Evolutionary conservation across 2,329 filamentous ascomycete genomes (phyloP).

Genomic region (Aspergillus aculeatus): DNA sequence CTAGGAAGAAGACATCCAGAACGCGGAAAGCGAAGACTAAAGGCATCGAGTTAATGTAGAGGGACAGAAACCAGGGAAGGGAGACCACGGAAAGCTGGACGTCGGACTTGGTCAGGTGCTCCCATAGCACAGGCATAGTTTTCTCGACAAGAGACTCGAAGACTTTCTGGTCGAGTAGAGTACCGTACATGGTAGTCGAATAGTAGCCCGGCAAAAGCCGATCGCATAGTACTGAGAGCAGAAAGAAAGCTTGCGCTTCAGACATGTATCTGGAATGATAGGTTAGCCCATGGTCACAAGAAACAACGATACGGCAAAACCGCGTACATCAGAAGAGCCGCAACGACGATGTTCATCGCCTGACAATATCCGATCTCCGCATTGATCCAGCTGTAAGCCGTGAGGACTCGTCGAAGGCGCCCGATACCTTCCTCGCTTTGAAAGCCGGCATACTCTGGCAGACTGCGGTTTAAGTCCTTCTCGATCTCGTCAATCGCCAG

Average conservation of each 20-base stretch:
- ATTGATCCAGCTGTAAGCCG: constrained; percentile 97
- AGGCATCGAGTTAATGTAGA: constrained; percentile 99
- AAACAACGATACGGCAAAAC: not conserved
- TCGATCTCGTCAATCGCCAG: constrained; percentile 98
- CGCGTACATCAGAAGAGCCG: constrained; percentile 81
- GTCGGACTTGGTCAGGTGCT: constrained; percentile 94
- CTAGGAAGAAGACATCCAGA: constrained; percentile 95
- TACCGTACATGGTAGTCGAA: constrained; percentile 98
- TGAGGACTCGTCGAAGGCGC: constrained; percentile 82
- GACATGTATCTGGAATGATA: constrained; percentile 72
- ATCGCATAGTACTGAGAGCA: constrained; percentile 88
- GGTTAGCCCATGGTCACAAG: constrained; percentile 20
- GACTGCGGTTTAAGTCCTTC: constrained; percentile 92
- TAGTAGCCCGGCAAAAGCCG: constrained; percentile 94
- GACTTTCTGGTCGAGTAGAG: constrained; percentile 90
- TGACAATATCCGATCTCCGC: constrained; percentile 96
- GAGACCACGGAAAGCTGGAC: constrained; percentile 97
- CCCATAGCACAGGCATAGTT: constrained; percentile 98
- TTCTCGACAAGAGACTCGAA: constrained; percentile 98
- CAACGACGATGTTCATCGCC: constrained; percentile 99
- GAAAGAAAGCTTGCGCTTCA: constrained; percentile 90
- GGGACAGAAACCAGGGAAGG: constrained; percentile 92
- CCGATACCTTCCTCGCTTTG: constrained; percentile 95
- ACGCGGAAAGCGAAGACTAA: constrained; percentile 96
- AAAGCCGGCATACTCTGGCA: constrained; percentile 96